phyloP scores from a whole-genome alignment of 1,284 basidiomycete genomes.

The Trichosporon inkin region DNA sequence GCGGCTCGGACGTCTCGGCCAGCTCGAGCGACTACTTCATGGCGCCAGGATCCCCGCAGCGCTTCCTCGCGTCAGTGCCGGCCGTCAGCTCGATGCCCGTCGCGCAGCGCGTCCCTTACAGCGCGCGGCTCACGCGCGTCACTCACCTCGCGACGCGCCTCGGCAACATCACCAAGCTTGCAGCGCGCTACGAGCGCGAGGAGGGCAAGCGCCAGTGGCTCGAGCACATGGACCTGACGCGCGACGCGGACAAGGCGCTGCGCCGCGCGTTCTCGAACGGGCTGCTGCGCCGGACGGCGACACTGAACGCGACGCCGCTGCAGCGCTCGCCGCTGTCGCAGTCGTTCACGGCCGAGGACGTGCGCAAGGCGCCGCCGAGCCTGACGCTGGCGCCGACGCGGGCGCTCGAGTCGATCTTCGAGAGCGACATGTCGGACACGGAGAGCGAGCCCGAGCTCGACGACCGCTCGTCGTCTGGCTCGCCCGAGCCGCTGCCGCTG shows the following conservation, averaged over 20 bases:
- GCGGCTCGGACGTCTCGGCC: slow-evolving; percentile 20
- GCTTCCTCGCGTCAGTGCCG: slow-evolving; percentile 42
- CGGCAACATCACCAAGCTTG: slow-evolving; percentile 38
- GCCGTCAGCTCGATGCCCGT: slow-evolving; percentile 37
- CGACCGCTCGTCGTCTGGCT: slow-evolving; percentile 14
- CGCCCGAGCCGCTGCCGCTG: slow-evolving; percentile 18
- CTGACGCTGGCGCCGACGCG: neutral
- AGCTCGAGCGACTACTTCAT: slow-evolving; percentile 14
- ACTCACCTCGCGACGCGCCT: slow-evolving; percentile 38
- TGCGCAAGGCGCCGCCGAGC: slow-evolving; percentile 6
- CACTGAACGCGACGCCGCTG: slow-evolving; percentile 21
- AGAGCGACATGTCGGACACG: slow-evolving; percentile 2
- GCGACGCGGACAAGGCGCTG: slow-evolving; percentile 39
- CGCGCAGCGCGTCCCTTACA: slow-evolving; percentile 33
- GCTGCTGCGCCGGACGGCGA: slow-evolving; percentile 14
- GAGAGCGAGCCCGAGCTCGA: slow-evolving; percentile 22
- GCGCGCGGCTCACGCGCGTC: slow-evolving; percentile 35
- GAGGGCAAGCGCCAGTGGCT: slow-evolving; percentile 47
- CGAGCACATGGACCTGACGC: slow-evolving; percentile 42
- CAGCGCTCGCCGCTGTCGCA: slow-evolving; percentile 31
- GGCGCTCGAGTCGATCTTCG: neutral
- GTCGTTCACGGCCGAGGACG: slow-evolving; percentile 30
- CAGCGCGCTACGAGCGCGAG: slow-evolving; percentile 41
- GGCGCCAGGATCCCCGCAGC: slow-evolving; percentile 24
- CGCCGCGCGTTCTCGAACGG: slow-evolving; percentile 43